These are phyloP conservation scores for Halophytophthora batemanensis DNA, from an alignment of 352 stramenopile genomes.

Conservation along the genomic window DNA sequence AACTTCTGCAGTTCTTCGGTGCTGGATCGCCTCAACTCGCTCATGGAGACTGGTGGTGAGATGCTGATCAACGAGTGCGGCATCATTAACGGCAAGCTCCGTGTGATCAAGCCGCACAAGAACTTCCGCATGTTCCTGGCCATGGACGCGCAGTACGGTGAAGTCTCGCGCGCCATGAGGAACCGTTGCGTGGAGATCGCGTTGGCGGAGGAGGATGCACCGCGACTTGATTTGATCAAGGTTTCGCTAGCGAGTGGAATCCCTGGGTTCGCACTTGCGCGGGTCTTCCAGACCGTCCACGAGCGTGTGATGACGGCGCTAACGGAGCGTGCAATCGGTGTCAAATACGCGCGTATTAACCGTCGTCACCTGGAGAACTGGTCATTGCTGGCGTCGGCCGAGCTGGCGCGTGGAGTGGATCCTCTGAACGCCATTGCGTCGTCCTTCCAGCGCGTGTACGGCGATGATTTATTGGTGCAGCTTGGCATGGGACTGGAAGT, in stretches of 20 bases:
- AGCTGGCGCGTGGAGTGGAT: conserved; percentile 56
- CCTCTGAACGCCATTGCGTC: conserved; percentile 43
- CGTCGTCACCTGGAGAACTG: conserved; percentile 76
- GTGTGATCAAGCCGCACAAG: conserved; percentile 95
- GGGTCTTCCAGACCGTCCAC: conserved; percentile 61
- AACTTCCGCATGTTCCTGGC: conserved; percentile 99
- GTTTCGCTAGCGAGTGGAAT: conserved; percentile 58
- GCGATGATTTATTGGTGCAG: conserved; percentile 34
- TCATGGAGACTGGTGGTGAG: conserved; percentile 97
- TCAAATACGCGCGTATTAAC: conserved; percentile 47
- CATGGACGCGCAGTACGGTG: conserved; percentile 95
- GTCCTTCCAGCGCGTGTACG: conserved; percentile 70
- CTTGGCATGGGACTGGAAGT: conserved; percentile 42
- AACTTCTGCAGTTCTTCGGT: conserved; percentile 99
- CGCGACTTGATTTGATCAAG: conserved; percentile 64
- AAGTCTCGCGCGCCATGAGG: conserved; percentile 99
- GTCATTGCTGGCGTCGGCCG: conserved; percentile 56
- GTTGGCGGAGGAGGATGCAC: conserved; percentile 42
- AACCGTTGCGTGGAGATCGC: conserved; percentile 99
- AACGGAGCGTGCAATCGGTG: conserved; percentile 12
- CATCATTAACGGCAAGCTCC: conserved; percentile 84
- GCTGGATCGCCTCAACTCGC: conserved; percentile 98
- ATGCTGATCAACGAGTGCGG: conserved; percentile 99
- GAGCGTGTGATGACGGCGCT: conserved; percentile 41
- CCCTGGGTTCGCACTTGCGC: conserved; percentile 60